phyloP scores from a whole-genome alignment of 352 stramenopile genomes.

The Phytophthora meadii region DNA sequence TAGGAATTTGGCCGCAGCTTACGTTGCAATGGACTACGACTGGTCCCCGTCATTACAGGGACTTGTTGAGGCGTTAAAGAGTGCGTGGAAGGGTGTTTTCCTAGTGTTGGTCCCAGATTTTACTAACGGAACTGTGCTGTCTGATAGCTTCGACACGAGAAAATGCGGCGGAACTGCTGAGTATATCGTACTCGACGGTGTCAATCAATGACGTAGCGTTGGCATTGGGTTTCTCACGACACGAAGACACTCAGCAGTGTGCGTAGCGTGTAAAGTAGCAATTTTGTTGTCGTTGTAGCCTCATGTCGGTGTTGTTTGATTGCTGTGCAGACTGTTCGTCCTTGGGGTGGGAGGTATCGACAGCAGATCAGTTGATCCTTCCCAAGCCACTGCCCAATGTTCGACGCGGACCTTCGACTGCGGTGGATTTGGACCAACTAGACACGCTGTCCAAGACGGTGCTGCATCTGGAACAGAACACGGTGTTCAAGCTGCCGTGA shows the following conservation, averaged over 20 bases:
- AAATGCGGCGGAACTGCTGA: constrained; percentile 56
- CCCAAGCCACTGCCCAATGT: constrained; percentile 49
- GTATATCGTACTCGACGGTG: constrained; percentile 70
- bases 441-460: constrained; percentile 72
- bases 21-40: constrained; percentile 59
- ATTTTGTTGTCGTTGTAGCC: too few relatives aligned
- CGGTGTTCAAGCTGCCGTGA: constrained; percentile 63
- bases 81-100: constrained; percentile 33
- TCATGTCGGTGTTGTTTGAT: background rate
- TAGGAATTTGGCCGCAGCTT: constrained; percentile 60
- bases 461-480: constrained; percentile 80
- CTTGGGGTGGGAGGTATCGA: constrained; percentile 55
- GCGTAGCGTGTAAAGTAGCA: constrained; percentile 13
- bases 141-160: constrained; percentile 59
- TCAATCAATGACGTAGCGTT: constrained; percentile 48
- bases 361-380: constrained; percentile 44
- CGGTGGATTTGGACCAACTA: constrained; percentile 60
- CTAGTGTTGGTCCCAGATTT: background rate
- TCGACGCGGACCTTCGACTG: constrained; percentile 22
- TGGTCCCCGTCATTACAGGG: constrained; percentile 51
- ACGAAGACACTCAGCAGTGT: constrained; percentile 58
- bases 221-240: constrained; percentile 59
- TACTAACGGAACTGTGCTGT: constrained; percentile 5
- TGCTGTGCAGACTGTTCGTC: constrained; percentile 51
- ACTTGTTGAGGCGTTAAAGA: constrained; percentile 53